phyloP scores from a whole-genome alignment of 345 rosid genomes.

The Microcos paniculata region DNA sequence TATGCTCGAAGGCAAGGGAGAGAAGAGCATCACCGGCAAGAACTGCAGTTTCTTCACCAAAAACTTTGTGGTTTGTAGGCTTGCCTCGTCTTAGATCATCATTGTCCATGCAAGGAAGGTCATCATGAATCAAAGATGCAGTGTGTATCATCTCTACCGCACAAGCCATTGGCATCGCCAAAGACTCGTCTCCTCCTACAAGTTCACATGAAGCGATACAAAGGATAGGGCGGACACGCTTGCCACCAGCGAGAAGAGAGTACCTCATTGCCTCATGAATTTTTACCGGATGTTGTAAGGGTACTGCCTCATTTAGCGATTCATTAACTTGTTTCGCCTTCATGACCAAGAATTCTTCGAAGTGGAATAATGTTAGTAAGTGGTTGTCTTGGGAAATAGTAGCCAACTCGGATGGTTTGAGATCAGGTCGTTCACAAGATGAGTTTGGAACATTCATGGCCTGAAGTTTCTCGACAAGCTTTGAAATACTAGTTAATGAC shows the following conservation, averaged over 20 bases:
- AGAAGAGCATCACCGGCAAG: conserved; percentile 66
- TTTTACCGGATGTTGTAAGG: conserved; percentile 38
- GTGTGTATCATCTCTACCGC: conserved; percentile 78
- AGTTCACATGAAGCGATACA: conserved; percentile 68
- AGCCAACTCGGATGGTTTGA: too few relatives aligned
- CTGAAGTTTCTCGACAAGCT: too few relatives aligned
- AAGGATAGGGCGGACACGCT: conserved; percentile 62
- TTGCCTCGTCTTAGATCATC: conserved; percentile 76
- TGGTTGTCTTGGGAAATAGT: too few relatives aligned
- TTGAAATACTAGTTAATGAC: too few relatives aligned
- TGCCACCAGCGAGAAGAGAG: conserved; percentile 60
- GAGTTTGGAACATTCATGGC: too few relatives aligned
- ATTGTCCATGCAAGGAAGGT: conserved; percentile 80
- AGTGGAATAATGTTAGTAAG: conserved; percentile 23
- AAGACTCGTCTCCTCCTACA: conserved; percentile 42
- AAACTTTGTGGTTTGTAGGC: conserved; percentile 73
- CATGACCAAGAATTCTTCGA: conserved; percentile 28
- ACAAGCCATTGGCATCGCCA: conserved; percentile 66
- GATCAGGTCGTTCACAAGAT: too few relatives aligned
- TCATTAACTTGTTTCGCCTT: conserved; percentile 43
- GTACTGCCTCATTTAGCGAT: conserved; percentile 54
- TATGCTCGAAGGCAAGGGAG: conserved; percentile 56
- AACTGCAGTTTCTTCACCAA: conserved; percentile 62
- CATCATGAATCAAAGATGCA: conserved; percentile 73
- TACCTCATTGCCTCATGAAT: conserved; percentile 76